These are phyloP conservation scores for Suillus fuscotomentosus DNA, from an alignment of 768 basidiomycete genomes.

Conservation along the genomic window DNA sequence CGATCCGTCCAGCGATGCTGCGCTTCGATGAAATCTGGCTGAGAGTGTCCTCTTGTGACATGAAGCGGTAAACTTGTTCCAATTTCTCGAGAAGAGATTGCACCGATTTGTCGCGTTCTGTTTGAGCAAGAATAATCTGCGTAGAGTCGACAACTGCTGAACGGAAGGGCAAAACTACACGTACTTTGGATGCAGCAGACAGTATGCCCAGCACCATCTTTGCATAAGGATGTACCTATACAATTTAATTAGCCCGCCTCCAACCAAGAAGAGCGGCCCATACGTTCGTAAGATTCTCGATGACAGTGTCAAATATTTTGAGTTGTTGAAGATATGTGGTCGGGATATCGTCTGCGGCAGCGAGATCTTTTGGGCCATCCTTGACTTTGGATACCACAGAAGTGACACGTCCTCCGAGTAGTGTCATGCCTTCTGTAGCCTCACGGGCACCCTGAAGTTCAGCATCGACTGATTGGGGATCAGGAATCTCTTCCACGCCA, in stretches of 20 bases:
- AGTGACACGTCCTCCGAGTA: not conserved
- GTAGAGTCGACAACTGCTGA: not conserved
- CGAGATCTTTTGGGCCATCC: not conserved
- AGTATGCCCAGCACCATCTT: constrained; percentile 7
- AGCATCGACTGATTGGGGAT: not conserved
- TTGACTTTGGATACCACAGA: not conserved
- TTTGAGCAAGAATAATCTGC: constrained; percentile 6
- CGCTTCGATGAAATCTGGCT: not conserved
- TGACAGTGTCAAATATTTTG: not conserved
- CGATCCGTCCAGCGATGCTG: constrained; percentile 2
- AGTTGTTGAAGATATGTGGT: constrained; percentile 4
- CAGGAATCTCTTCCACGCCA: not conserved
- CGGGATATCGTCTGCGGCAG: not conserved
- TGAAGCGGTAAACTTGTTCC: not conserved
- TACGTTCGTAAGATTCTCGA: not conserved
- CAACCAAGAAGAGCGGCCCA: not conserved
- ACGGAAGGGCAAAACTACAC: not conserved
- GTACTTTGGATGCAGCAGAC: not conserved
- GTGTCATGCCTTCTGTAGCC: not conserved
- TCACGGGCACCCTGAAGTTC: not conserved
- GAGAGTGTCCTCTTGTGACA: constrained; percentile 1
- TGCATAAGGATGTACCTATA: constrained; percentile 8
- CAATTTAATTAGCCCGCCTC: not conserved
- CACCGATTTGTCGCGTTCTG: not conserved
- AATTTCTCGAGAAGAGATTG: not conserved